These are phyloP conservation scores for Pseudohalonectria lignicola DNA, from an alignment of 2,329 filamentous ascomycete genomes.

Conservation along the genomic window DNA sequence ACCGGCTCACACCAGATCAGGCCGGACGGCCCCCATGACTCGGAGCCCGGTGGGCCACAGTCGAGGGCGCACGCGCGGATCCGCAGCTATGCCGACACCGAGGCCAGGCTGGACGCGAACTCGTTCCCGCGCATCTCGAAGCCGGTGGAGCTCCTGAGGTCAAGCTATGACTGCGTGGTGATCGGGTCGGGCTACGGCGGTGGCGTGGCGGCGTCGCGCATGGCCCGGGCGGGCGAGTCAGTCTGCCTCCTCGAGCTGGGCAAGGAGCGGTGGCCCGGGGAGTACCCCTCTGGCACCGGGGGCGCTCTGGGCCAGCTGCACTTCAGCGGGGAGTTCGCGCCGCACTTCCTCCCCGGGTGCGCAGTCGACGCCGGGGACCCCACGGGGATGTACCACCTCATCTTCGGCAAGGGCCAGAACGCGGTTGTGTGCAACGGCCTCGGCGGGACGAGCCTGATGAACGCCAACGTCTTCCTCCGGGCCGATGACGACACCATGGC, in stretches of 20 bases:
- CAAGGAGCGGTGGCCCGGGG: conserved; percentile 54
- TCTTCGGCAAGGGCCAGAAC: conserved; percentile 53
- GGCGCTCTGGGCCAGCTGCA: conserved; percentile 42
- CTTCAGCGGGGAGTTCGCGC: conserved; percentile 41
- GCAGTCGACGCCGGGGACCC: conserved; percentile 37
- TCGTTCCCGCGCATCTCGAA: conserved; percentile 43
- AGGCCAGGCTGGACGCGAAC: conserved; percentile 6
- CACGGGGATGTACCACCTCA: conserved; percentile 52
- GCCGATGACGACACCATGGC: conserved; percentile 42
- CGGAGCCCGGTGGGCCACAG: conserved; percentile 20
- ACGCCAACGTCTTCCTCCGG: conserved; percentile 56
- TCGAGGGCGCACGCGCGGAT: conserved; percentile 17
- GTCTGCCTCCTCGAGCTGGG: conserved; percentile 57
- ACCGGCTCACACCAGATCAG: conserved; percentile 10
- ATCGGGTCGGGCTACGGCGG: conserved; percentile 62
- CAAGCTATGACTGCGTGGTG: conserved; percentile 53
- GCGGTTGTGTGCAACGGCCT: conserved; percentile 51
- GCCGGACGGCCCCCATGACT: conserved; percentile 17
- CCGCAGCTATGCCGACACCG: conserved; percentile 16
- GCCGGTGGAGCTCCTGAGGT: conserved; percentile 44
- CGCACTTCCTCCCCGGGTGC: conserved; percentile 26
- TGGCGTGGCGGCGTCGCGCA: conserved; percentile 52
- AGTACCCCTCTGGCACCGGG: conserved; percentile 40
- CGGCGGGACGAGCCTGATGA: conserved; percentile 55
- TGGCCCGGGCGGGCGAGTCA: conserved; percentile 47